Evolutionary conservation across 768 basidiomycete genomes (phyloP).

Genomic region (Pisolithus sp.): DNA sequence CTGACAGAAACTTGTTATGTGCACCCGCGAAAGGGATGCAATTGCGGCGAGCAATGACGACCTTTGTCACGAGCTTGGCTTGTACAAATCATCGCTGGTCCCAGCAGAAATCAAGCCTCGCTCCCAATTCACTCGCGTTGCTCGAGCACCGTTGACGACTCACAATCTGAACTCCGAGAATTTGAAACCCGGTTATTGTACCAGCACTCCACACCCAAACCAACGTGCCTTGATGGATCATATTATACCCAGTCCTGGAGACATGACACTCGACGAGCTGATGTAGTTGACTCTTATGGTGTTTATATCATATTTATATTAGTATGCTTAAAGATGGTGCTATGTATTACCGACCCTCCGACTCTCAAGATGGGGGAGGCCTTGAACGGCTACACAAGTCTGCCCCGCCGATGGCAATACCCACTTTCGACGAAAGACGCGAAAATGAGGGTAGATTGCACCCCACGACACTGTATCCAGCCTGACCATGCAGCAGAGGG

Average conservation of each 20-base stretch:
- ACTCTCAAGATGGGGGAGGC: too few relatives aligned
- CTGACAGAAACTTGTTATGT: slow-evolving; percentile 41
- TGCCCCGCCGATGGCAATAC: too few relatives aligned
- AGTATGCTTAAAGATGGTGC: too few relatives aligned
- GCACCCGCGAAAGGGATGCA: slow-evolving; percentile 45
- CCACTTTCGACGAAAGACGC: too few relatives aligned
- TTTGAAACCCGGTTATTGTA: neutral
- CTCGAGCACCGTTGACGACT: slow-evolving; percentile 40
- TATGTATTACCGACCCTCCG: neutral
- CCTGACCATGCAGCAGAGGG: too few relatives aligned
- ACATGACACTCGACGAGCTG: slow-evolving; percentile 49
- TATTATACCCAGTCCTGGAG: slow-evolving; percentile 31
- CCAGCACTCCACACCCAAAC: slow-evolving; percentile 4
- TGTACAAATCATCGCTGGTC: slow-evolving; percentile 55
- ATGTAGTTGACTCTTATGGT: slow-evolving; percentile 15
- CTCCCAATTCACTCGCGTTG: slow-evolving; percentile 42
- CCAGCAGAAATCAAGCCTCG: slow-evolving; percentile 46
- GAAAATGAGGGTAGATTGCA: too few relatives aligned
- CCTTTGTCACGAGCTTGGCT: slow-evolving; percentile 47
- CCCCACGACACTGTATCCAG: too few relatives aligned
- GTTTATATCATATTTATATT: slow-evolving; percentile 19
- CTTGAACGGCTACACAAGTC: too few relatives aligned
- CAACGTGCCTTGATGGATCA: slow-evolving; percentile 24
- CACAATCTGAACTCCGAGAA: slow-evolving; percentile 32
- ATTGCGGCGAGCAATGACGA: slow-evolving; percentile 37